A percentile compares a stretch with the other conserved stretches of the same genome.
These are phyloP conservation scores for Bruguiera sexangula DNA, from an alignment of 345 rosid species.

Conservation along the genomic window DNA sequence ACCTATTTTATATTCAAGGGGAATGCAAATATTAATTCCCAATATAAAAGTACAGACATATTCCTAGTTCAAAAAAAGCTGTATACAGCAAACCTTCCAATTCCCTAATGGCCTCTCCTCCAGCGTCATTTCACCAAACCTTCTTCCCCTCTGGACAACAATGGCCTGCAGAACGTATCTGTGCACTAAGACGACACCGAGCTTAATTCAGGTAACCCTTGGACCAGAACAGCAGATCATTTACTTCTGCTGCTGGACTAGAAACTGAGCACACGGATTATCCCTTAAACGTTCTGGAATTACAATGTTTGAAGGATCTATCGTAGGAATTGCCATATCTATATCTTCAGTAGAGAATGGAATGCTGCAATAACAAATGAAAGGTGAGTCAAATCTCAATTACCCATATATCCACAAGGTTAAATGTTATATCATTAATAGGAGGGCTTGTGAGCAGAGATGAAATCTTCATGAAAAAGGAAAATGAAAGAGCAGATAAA, in stretches of 20 bases:
- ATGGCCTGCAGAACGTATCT: neutral
- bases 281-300: constrained; percentile 57
- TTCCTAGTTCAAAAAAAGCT: constrained; percentile 3
- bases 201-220: neutral
- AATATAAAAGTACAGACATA: neutral
- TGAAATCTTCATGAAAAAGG: too few species aligned
- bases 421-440: neutral
- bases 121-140: neutral
- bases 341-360: constrained; percentile 95
- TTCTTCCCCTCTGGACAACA: neutral
- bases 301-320: constrained; percentile 67
- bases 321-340: constrained; percentile 79
- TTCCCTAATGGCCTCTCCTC: neutral
- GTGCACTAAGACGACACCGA: neutral
- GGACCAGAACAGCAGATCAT: neutral
- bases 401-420: neutral
- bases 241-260: constrained; percentile 27
- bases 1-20: constrained; percentile 8
- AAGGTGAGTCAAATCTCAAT: neutral
- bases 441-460: too few species aligned
- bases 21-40: constrained; percentile 5
- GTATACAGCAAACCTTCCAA: neutral
- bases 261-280: constrained; percentile 63
- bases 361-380: constrained; percentile 55
- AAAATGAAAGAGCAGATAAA: too few species aligned